A percentile compares a stretch with the other conserved stretches of the same genome.
Evolutionary conservation across 306 rosid species (phyloP).

Genomic region (Sindora glabra): DNA sequence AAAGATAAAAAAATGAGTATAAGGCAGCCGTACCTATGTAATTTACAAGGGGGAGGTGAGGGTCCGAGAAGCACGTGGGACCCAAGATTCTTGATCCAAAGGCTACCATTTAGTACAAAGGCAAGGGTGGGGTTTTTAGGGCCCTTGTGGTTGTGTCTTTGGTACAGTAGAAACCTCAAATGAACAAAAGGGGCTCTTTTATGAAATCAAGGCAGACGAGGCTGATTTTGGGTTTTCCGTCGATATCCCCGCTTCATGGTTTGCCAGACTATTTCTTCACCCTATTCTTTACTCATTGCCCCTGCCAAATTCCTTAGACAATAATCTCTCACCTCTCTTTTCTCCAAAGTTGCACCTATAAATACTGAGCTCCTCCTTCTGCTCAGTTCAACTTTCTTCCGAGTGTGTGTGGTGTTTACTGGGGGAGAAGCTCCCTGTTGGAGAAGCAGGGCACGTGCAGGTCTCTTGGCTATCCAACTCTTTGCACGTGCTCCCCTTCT

Average conservation of each 20-base stretch:
- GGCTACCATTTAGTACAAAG: conserved; percentile 11
- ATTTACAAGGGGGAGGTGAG: background rate
- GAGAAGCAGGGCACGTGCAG: conserved; percentile 99
- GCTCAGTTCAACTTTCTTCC: conserved; percentile 10
- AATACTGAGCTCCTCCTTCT: conserved; percentile 28
- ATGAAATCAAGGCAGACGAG: conserved; percentile 47
- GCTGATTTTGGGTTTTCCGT: conserved; percentile 30
- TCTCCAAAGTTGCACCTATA: conserved; percentile 26
- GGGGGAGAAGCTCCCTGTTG: conserved; percentile 76
- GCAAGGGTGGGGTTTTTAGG: background rate
- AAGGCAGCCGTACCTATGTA: too few relatives aligned
- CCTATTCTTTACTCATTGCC: conserved; percentile 30
- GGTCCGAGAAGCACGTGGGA: conserved; percentile 17
- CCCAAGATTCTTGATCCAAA: conserved; percentile 28
- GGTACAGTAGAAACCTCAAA: conserved; percentile 25
- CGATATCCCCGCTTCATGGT: conserved; percentile 29
- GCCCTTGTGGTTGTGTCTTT: conserved; percentile 23
- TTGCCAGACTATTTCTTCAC: conserved; percentile 15
- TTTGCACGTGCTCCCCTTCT: conserved; percentile 90
- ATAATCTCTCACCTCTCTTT: background rate
- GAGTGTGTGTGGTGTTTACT: background rate
- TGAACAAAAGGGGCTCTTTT: conserved; percentile 31
- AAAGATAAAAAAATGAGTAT: too few relatives aligned
- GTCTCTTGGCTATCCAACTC: background rate
- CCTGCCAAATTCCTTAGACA: conserved; percentile 17